Conservation (phyloP, 345 rosid species). For the Lagerstroemia speciosa region DNA sequence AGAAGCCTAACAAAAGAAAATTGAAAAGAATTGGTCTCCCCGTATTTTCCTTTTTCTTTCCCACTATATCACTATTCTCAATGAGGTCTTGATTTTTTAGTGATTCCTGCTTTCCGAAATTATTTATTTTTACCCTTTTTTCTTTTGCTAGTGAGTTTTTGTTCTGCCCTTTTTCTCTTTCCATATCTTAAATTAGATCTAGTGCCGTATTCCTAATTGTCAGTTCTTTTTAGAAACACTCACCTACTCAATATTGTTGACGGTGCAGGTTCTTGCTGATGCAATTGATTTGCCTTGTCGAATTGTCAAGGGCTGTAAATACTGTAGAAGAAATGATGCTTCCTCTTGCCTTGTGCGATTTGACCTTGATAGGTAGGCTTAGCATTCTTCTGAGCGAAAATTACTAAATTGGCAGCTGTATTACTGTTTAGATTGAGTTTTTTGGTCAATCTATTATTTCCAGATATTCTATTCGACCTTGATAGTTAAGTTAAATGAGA, state of each 20-base stretch:
- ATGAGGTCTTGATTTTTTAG: no score
- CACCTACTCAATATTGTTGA: constrained; percentile 4
- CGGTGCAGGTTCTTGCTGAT: constrained; percentile 81
- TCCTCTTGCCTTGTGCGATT: constrained; percentile 95
- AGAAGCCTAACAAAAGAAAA: background rate
- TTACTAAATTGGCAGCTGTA: background rate
- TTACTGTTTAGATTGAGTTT: background rate
- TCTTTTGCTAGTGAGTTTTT: background rate
- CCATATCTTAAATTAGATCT: background rate
- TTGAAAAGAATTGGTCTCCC: background rate
- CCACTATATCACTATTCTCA: no score
- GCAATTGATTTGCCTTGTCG: constrained; percentile 94
- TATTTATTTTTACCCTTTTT: background rate
- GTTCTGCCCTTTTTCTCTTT: background rate
- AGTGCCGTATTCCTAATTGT: background rate
- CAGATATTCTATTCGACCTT: background rate
- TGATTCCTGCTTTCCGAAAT: background rate
- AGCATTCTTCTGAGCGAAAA: background rate
- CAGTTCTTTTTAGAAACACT: background rate
- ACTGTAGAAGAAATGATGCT: constrained; percentile 80
- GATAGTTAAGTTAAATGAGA: background rate
- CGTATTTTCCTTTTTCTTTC: background rate
- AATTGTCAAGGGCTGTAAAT: constrained; percentile 93
- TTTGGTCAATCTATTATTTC: background rate
- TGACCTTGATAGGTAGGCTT: constrained; percentile 72